These are phyloP conservation scores for Rhizophagus prolifer DNA, from an alignment of 192 early-diverging fungal species.

Conservation along the genomic window DNA sequence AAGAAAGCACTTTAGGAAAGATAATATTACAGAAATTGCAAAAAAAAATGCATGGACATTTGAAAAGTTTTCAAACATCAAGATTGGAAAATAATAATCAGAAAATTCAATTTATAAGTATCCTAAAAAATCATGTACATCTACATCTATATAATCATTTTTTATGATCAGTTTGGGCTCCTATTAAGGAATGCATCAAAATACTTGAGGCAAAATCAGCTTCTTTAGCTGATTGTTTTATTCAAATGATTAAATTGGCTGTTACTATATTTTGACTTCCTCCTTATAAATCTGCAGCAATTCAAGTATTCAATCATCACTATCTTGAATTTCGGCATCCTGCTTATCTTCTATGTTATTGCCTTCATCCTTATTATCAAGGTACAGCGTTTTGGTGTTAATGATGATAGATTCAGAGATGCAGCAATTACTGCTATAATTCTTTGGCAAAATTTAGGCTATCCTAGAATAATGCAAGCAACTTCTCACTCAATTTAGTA, in stretches of 20 bases:
- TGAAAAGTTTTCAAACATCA: not conserved
- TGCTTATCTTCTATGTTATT: too few species aligned
- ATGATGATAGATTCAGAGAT: not conserved
- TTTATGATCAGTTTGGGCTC: not conserved
- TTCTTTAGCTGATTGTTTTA: too few species aligned
- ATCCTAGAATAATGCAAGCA: not conserved
- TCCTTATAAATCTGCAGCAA: too few species aligned
- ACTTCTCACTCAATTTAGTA: not conserved
- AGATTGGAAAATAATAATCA: not conserved
- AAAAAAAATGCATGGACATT: not conserved
- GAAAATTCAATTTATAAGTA: not conserved
- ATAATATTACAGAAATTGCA: not conserved
- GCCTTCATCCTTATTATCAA: not conserved
- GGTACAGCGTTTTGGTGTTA: not conserved
- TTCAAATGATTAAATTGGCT: too few species aligned
- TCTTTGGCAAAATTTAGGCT: not conserved
- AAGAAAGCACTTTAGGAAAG: not conserved
- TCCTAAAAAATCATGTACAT: not conserved
- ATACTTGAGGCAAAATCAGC: too few species aligned
- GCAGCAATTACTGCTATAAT: not conserved
- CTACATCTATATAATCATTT: not conserved
- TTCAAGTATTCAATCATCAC: too few species aligned
- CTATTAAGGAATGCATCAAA: too few species aligned
- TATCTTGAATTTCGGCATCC: too few species aligned
- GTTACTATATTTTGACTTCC: too few species aligned